phyloP scores from a whole-genome alignment of 2,329 filamentous ascomycete species.

The Pezicula radicicola region DNA sequence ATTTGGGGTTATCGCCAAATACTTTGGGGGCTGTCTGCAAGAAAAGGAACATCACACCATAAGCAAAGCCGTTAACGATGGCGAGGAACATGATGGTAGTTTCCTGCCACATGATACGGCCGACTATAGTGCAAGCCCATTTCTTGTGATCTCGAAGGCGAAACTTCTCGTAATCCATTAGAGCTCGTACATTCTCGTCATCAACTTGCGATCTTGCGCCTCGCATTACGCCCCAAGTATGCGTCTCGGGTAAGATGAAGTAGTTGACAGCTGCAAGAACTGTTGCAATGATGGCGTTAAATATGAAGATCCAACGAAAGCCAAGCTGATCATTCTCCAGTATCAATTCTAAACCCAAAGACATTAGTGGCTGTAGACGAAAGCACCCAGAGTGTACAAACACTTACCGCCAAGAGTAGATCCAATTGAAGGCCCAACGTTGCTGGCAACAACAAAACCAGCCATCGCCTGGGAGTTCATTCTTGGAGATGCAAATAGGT shows the following conservation, averaged over 20 bases:
- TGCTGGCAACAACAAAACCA: conserved; percentile 37
- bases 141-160: conserved; percentile 25
- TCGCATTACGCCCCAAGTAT: no score
- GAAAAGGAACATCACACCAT: conserved; percentile 39
- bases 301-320: conserved; percentile 37
- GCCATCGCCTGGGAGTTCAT: conserved; percentile 40
- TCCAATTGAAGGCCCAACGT: conserved; percentile 36
- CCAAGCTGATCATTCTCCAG: conserved; percentile 32
- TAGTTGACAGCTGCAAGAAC: conserved; percentile 29
- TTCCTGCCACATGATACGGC: conserved; percentile 37
- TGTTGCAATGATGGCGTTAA: conserved; percentile 38
- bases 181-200: no score
- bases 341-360: conserved; percentile 25
- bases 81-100: conserved; percentile 37
- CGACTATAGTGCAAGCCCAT: no score
- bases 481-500: conserved; percentile 42
- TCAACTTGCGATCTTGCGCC: no score
- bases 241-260: conserved; percentile 1
- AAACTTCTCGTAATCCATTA: neutral
- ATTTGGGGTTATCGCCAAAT: conserved; percentile 37
- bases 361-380: no score
- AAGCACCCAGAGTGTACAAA: no score
- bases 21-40: conserved; percentile 40
- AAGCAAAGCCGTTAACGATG: conserved; percentile 39
- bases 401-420: conserved; percentile 33